Conservation (phyloP, 257 asterid genomes). For the Ehretia macrophylla region DNA sequence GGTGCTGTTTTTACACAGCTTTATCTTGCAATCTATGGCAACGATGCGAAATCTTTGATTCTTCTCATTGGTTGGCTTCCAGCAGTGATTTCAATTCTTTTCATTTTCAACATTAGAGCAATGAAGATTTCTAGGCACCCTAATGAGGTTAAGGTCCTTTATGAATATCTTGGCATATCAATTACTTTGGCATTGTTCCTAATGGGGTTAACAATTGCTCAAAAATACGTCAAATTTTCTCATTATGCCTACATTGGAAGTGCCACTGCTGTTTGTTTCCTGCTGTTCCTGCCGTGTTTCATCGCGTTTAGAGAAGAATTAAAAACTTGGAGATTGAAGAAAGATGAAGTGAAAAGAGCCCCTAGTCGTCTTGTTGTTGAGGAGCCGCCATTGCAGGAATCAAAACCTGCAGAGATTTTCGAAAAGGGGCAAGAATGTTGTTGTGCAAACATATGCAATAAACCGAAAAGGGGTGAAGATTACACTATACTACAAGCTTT, state of each 20-base stretch:
- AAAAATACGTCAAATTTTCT: conserved; percentile 18
- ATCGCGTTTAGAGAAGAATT: conserved; percentile 21
- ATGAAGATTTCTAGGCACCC: conserved; percentile 21
- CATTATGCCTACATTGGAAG: conserved; percentile 18
- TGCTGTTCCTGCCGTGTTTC: conserved; percentile 20
- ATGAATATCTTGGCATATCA: conserved; percentile 20
- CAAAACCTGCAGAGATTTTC: neutral
- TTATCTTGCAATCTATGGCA: conserved; percentile 26
- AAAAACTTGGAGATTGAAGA: conserved; percentile 9
- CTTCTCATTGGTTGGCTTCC: conserved; percentile 33
- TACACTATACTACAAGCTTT: conserved; percentile 26
- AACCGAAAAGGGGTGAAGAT: conserved; percentile 40
- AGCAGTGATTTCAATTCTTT: conserved; percentile 18
- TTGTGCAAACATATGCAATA: conserved; percentile 12
- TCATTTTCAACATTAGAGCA: conserved; percentile 16
- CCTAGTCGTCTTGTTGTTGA: conserved; percentile 10
- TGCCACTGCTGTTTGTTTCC: conserved; percentile 22
- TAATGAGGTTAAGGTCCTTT: conserved; percentile 17
- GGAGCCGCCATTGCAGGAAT: conserved; percentile 1
- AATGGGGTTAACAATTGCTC: conserved; percentile 26
- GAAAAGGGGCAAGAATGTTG: conserved; percentile 4
- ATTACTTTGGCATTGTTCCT: conserved; percentile 18
- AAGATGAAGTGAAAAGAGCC: neutral
- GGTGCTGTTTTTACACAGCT: conserved; percentile 31
- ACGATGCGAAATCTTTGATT: conserved; percentile 23